Evolutionary conservation across 2,329 filamentous ascomycete species (phyloP).

Genomic region (Thelonectria discophora): DNA sequence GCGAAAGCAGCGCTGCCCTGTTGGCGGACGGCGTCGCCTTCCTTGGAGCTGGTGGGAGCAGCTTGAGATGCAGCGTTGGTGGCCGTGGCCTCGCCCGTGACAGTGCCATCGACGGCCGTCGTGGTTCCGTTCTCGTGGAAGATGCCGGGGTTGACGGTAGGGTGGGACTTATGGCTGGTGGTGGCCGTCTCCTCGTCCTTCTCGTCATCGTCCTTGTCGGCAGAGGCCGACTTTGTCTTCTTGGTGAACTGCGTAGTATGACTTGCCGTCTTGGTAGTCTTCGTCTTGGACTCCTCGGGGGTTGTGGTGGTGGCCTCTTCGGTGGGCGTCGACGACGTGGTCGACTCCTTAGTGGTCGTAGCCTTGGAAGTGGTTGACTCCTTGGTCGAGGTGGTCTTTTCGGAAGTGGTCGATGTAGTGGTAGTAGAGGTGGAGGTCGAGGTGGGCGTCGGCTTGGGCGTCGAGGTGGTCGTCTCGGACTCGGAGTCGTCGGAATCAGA

Average conservation of each 20-base stretch:
- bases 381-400: conserved; percentile 25
- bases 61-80: conserved; percentile 42
- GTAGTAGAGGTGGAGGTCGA: conserved; percentile 34
- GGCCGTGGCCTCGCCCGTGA: conserved; percentile 32
- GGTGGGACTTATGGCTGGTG: conserved; percentile 8
- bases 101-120: conserved; percentile 25
- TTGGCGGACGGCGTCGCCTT: conserved; percentile 57
- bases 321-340: conserved; percentile 44
- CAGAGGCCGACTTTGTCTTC: conserved; percentile 26
- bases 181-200: conserved; percentile 26
- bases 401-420: conserved; percentile 29
- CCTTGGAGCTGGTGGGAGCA: conserved; percentile 47
- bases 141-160: conserved; percentile 53
- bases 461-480: conserved; percentile 28
- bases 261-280: conserved; percentile 35
- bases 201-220: conserved; percentile 2
- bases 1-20: conserved; percentile 61
- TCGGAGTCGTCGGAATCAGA: conserved; percentile 13
- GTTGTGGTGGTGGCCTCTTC: conserved; percentile 33
- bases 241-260: conserved; percentile 40
- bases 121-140: conserved; percentile 62
- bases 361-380: conserved; percentile 23
- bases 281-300: conserved; percentile 20
- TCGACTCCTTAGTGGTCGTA: conserved; percentile 39
- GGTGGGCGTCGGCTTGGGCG: conserved; percentile 12